Conservation (phyloP, 2,329 filamentous ascomycete genomes). For the Fusarium guadeloupense region DNA sequence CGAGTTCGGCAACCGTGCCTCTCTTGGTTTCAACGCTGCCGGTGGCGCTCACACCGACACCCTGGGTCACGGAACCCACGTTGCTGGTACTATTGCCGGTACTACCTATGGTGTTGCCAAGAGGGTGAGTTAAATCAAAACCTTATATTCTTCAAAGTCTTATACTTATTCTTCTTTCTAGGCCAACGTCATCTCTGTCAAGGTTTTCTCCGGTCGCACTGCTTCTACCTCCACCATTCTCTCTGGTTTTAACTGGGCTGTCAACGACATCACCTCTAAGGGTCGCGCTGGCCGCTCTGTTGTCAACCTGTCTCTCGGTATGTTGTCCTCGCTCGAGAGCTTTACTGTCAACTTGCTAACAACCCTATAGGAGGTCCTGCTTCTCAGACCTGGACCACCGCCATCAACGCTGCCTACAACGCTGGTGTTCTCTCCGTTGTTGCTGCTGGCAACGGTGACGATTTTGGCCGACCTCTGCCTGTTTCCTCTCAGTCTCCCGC, state of each 20-base stretch:
- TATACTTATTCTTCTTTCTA: neutral
- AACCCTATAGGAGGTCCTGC: constrained; percentile 42
- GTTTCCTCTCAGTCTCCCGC: constrained; percentile 57
- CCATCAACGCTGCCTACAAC: constrained; percentile 52
- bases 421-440: constrained; percentile 55
- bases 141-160: neutral
- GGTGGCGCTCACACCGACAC: constrained; percentile 47
- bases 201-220: constrained; percentile 28
- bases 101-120: constrained; percentile 56
- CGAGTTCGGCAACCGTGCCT: constrained; percentile 60
- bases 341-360: neutral
- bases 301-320: constrained; percentile 56
- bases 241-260: constrained; percentile 54
- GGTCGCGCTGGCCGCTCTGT: constrained; percentile 45
- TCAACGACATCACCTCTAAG: constrained; percentile 48
- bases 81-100: constrained; percentile 52
- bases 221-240: constrained; percentile 48
- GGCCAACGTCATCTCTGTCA: constrained; percentile 48
- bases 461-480: constrained; percentile 41
- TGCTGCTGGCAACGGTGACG: constrained; percentile 57
- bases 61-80: constrained; percentile 55
- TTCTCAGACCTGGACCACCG: constrained; percentile 50
- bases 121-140: constrained; percentile 35
- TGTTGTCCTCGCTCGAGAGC: neutral
- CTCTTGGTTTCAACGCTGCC: constrained; percentile 51